A percentile compares a stretch with the other conserved stretches of the same genome.
Evolutionary conservation across 2,329 filamentous ascomycete genomes (phyloP).

Genomic region (Alternaria sp.): DNA sequence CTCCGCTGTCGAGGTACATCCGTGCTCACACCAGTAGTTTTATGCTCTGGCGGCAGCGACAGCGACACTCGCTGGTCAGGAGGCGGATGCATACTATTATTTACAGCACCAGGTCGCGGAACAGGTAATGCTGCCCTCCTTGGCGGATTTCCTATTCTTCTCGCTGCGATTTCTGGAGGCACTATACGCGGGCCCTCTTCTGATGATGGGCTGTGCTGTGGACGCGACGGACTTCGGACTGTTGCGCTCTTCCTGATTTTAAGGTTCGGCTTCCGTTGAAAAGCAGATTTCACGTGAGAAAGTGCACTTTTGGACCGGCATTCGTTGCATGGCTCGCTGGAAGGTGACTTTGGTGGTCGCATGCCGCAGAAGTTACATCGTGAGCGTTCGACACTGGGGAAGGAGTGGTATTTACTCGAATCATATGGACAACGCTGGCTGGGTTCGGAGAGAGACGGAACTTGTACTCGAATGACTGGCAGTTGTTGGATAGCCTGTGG

Average conservation of each 20-base stretch:
- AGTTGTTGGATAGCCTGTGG: background rate
- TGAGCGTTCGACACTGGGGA: constrained; percentile 30
- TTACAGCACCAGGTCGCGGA: background rate
- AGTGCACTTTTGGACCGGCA: constrained; percentile 21
- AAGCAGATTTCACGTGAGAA: constrained; percentile 23
- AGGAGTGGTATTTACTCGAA: constrained; percentile 28
- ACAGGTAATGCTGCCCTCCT: constrained; percentile 21
- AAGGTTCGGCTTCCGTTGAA: background rate
- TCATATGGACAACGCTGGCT: constrained; percentile 31
- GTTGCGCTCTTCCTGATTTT: background rate
- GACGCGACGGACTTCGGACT: background rate
- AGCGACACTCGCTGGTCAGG: background rate
- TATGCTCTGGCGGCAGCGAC: background rate
- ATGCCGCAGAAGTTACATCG: constrained; percentile 29
- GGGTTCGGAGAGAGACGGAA: constrained; percentile 16
- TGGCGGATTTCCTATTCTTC: constrained; percentile 24
- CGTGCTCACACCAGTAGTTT: background rate
- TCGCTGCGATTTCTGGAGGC: constrained; percentile 18
- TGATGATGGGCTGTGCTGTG: constrained; percentile 10
- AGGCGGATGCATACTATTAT: background rate
- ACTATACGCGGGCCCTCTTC: constrained; percentile 22
- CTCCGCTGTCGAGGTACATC: background rate
- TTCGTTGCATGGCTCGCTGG: constrained; percentile 23
- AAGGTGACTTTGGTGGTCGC: constrained; percentile 14
- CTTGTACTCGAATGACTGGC: constrained; percentile 10